phyloP scores from a whole-genome alignment of 2,329 filamentous ascomycete species.

The Fusarium mexicanum region DNA sequence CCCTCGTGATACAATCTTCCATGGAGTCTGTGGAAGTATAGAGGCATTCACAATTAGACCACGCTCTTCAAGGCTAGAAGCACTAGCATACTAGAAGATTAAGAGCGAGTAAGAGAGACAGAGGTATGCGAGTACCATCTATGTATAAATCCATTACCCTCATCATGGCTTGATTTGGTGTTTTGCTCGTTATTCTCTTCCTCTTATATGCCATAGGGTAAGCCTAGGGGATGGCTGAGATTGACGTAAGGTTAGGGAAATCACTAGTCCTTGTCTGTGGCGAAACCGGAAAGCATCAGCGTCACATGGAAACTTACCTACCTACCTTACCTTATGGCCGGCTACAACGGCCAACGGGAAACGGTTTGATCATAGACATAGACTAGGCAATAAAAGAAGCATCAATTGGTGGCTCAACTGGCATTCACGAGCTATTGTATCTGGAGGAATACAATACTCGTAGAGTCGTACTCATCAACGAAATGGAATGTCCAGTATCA shows the following conservation, averaged over 20 bases:
- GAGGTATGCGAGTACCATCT: too few species aligned
- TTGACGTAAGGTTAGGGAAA: conserved; percentile 2
- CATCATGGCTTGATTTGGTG: background rate
- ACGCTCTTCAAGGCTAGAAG: background rate
- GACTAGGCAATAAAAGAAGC: background rate
- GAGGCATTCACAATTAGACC: too few species aligned
- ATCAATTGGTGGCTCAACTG: background rate
- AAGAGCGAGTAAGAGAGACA: background rate
- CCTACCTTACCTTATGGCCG: background rate
- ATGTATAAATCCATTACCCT: background rate
- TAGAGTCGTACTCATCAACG: background rate
- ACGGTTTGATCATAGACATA: background rate
- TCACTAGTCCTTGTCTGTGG: conserved; percentile 2
- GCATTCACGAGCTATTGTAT: background rate
- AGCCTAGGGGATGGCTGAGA: background rate
- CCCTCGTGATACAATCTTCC: too few species aligned
- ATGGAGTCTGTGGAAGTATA: background rate
- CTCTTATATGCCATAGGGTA: background rate
- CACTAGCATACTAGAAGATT: background rate
- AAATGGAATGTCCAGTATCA: background rate
- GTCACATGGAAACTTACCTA: conserved; percentile 30
- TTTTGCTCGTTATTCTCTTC: background rate
- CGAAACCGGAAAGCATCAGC: conserved; percentile 26
- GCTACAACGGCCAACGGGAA: conserved; percentile 9
- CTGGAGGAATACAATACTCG: background rate